Evolutionary conservation across 148 eudicot genomes (phyloP).

Genomic region (Selenicereus undatus): DNA sequence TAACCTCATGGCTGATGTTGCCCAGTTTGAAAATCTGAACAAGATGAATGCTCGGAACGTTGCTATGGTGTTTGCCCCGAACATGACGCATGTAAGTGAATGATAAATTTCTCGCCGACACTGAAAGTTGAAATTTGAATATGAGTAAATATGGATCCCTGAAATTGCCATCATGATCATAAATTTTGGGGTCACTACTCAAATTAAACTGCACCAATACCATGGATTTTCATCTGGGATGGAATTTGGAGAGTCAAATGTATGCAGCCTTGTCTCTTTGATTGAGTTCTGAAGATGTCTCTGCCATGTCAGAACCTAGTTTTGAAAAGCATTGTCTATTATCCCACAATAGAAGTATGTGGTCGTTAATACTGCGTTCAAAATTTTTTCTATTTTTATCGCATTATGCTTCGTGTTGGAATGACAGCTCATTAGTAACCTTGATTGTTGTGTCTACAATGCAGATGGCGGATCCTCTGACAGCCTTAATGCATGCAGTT

Average conservation of each 20-base stretch:
- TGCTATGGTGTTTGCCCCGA: slow-evolving; percentile 97
- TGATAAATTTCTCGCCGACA: background rate
- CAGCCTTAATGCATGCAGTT: slow-evolving; percentile 90
- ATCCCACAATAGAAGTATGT: background rate
- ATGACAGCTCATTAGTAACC: background rate
- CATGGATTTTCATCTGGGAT: background rate
- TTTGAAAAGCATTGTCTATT: too few relatives aligned
- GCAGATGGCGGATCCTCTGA: slow-evolving; percentile 94
- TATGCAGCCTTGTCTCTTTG: background rate
- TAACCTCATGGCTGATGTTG: slow-evolving; percentile 95
- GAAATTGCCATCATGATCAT: background rate
- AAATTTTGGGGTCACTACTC: background rate
- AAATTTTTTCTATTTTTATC: too few relatives aligned
- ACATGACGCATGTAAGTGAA: slow-evolving; percentile 92
- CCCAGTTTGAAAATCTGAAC: slow-evolving; percentile 61
- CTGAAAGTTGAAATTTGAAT: background rate
- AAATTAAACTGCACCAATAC: background rate
- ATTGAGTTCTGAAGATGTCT: background rate
- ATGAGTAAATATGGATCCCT: background rate
- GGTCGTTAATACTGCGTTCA: too few relatives aligned
- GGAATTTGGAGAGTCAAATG: background rate
- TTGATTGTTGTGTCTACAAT: background rate
- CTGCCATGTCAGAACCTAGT: too few relatives aligned
- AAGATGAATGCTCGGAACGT: slow-evolving; percentile 91
- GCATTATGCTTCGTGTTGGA: background rate